Percentiles rank a stretch among this genome's conserved stretches.
These are phyloP conservation scores for Cryptomeria japonica DNA, from an alignment of 75 land plant genomes.

Conservation along the genomic window DNA sequence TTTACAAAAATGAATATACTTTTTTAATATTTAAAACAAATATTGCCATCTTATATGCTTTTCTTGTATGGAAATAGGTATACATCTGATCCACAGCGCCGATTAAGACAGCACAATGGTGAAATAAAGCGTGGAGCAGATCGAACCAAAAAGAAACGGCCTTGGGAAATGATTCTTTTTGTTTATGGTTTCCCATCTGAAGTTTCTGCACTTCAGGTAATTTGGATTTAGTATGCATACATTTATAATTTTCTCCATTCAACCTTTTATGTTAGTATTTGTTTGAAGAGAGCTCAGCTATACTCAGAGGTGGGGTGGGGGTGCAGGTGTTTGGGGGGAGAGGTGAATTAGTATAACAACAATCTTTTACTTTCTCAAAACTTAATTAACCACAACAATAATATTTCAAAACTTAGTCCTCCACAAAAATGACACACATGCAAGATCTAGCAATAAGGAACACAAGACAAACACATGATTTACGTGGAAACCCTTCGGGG, in stretches of 20 bases:
- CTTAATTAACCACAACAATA: no score
- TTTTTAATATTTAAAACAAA: neutral
- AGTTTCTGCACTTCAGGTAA: constrained; percentile 68
- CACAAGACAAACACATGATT: no score
- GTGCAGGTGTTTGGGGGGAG: no score
- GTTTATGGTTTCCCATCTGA: constrained; percentile 89
- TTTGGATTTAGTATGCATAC: neutral
- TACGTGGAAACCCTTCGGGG: no score
- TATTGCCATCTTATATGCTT: neutral
- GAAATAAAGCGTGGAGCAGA: constrained; percentile 65
- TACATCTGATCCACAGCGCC: constrained; percentile 72
- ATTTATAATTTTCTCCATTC: constrained; percentile 2
- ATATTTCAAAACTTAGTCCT: no score
- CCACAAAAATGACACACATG: no score
- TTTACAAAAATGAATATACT: neutral
- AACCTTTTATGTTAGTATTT: neutral
- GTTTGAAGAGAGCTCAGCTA: neutral
- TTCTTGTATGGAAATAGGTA: constrained; percentile 40
- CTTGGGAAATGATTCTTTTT: constrained; percentile 94
- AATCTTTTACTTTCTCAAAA: no score
- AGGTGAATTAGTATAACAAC: no score
- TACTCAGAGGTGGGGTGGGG: no score
- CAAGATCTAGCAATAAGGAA: no score
- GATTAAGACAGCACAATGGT: constrained; percentile 94
- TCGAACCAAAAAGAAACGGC: constrained; percentile 66